phyloP scores from a whole-genome alignment of 768 basidiomycete genomes.

The Piloderma croceum region DNA sequence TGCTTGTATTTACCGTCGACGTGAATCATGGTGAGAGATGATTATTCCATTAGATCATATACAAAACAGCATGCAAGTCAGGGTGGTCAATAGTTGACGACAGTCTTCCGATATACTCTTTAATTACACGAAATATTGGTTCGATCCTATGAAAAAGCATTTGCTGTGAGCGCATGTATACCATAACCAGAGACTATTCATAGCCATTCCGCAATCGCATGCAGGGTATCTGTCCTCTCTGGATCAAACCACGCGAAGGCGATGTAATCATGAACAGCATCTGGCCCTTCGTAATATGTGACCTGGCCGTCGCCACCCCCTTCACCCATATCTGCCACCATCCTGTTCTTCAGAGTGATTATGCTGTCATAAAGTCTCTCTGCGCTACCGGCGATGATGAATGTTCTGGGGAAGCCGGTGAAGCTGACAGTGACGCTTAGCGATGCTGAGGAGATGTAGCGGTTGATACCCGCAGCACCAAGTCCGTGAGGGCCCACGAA shows the following conservation, averaged over 20 bases:
- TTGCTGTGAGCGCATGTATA: too few species aligned
- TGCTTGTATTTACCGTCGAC: too few species aligned
- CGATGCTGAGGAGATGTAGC: slow-evolving; percentile 33
- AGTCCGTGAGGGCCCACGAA: slow-evolving; percentile 21
- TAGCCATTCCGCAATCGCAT: slow-evolving; percentile 14
- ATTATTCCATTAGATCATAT: too few species aligned
- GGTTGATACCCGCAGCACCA: slow-evolving; percentile 19
- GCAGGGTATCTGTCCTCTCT: slow-evolving; percentile 22
- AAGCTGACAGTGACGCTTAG: slow-evolving; percentile 20
- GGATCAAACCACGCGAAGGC: slow-evolving; percentile 20
- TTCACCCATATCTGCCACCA: slow-evolving; percentile 26
- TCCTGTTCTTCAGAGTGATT: slow-evolving; percentile 21
- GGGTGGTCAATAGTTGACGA: too few species aligned
- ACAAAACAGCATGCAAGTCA: too few species aligned
- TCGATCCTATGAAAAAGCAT: too few species aligned
- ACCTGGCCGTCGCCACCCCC: too few species aligned
- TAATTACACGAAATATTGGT: too few species aligned
- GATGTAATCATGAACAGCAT: slow-evolving; percentile 21
- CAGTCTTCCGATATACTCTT: too few species aligned
- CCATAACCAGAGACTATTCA: too few species aligned
- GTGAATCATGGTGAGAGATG: too few species aligned
- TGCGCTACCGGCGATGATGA: slow-evolving; percentile 28
- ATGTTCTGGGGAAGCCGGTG: slow-evolving; percentile 31
- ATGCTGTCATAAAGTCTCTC: slow-evolving; percentile 30
- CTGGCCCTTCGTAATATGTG: slow-evolving; percentile 16